These are phyloP conservation scores for Fusarium tjaetaba DNA, from an alignment of 2,329 filamentous ascomycete genomes.

Conservation along the genomic window DNA sequence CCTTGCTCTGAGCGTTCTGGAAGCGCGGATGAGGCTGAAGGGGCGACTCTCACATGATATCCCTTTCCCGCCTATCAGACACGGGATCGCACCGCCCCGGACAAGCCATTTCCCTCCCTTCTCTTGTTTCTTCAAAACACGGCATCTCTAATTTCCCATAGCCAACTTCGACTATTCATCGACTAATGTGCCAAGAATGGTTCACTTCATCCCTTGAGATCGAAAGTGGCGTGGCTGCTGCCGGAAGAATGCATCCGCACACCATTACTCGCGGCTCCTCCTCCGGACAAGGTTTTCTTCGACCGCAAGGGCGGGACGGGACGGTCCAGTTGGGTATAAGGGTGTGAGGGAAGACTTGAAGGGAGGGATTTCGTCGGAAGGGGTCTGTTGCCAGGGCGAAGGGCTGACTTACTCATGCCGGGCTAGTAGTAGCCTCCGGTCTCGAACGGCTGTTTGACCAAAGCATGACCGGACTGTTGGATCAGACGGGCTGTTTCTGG, in stretches of 20 bases:
- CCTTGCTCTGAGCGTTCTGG: constrained; percentile 15
- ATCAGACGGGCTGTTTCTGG: not conserved
- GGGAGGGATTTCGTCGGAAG: not conserved
- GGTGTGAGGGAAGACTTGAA: not conserved
- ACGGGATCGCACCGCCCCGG: constrained; percentile 34
- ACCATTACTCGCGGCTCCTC: not conserved
- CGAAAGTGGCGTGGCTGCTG: not conserved
- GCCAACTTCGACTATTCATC: not conserved
- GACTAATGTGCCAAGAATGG: constrained; percentile 26
- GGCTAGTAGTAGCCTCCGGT: not conserved
- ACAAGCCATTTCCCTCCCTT: constrained; percentile 14
- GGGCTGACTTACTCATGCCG: not conserved
- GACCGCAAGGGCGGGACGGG: constrained; percentile 27
- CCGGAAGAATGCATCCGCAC: not conserved
- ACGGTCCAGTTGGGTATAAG: constrained; percentile 14
- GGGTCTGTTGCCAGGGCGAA: not conserved
- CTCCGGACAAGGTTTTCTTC: not conserved
- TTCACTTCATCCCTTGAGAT: constrained; percentile 14
- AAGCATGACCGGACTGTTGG: not conserved
- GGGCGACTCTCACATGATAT: constrained; percentile 11
- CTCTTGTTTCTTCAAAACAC: not conserved
- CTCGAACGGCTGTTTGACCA: not conserved
- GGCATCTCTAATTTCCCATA: constrained; percentile 4
- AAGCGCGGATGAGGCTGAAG: constrained; percentile 30
- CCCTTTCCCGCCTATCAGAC: constrained; percentile 12